phyloP scores from a whole-genome alignment of 306 rosid species.

The Arachis stenosperma region DNA sequence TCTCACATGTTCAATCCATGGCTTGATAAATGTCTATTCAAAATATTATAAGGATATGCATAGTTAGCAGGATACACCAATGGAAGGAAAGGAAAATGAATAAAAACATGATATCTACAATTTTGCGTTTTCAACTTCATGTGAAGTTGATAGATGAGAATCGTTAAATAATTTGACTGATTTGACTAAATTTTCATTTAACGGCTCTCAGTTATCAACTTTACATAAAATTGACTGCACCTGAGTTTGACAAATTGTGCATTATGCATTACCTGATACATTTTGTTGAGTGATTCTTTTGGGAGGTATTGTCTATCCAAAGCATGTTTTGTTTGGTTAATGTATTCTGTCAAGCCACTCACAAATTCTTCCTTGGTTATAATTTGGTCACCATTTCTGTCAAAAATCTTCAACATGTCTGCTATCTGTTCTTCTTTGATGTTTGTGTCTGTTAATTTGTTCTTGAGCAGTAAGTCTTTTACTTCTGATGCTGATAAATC shows the following conservation, averaged over 20 bases:
- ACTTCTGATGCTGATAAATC: conserved; percentile 49
- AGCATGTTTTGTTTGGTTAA: conserved; percentile 52
- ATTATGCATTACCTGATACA: conserved; percentile 40
- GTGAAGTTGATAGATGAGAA: no score
- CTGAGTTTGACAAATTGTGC: no score
- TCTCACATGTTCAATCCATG: conserved; percentile 56
- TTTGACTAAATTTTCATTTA: no score
- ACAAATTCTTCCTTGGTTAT: conserved; percentile 63
- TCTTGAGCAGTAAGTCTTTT: conserved; percentile 44
- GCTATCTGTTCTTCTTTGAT: conserved; percentile 46
- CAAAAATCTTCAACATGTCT: conserved; percentile 52
- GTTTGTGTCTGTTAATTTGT: conserved; percentile 34
- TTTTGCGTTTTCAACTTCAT: no score
- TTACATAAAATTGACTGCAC: no score
- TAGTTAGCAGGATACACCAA: no score
- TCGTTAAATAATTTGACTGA: no score
- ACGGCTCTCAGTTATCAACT: no score
- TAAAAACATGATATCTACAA: no score
- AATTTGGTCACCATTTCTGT: conserved; percentile 52
- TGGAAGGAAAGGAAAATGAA: no score
- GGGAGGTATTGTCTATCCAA: conserved; percentile 48
- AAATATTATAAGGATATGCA: no score
- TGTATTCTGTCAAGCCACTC: conserved; percentile 55
- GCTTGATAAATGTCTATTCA: conserved; percentile 49
- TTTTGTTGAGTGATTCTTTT: conserved; percentile 46